Evolutionary conservation across 1,284 basidiomycete species (phyloP), one percentile per base, ranked within the genome.

Genomic region (Pascua guehoae): DNA sequence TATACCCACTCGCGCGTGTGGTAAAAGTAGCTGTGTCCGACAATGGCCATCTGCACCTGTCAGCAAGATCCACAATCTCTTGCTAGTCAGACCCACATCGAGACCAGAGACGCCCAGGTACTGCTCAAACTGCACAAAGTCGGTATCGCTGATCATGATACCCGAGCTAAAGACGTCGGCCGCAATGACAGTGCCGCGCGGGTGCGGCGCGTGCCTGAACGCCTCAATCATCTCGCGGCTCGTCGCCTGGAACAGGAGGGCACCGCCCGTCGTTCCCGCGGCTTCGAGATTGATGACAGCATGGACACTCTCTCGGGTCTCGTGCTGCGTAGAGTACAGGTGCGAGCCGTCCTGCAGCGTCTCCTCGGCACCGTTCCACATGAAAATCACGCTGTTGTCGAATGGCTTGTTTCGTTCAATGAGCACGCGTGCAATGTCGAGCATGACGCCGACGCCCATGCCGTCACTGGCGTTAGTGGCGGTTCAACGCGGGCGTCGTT

Each of bases 101-200:
- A 93, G 77, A 17, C 91, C 91, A 0, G 89, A 87, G 15, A 92
- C 85, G 65, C 88, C 88, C 40, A 96, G 81, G 72, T 98, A 98
- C 62, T 89, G 80, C 68, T 93, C 89, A 64, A 98, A 98, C 69
- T 98, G 94, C 39, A 91, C 85, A 68, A 94, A 95, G 72, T 95
- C 91, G 45, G 91, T 96, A 68, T 96, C 92, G 11, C 89, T 93
- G 47, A 96, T 79, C 51, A 98, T 82, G 56, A 98, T 84, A 0
- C 95, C 95, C 0, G 91, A 95, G 51, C 86, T 86, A 77, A 98
- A 98, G 37, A 98, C 84, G 61, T 98, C 96, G 64, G 91, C 91
- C 11, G 95, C 95, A 45, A 92, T 83, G 56, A 97, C 85, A 0
- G 91, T 94, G 1, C 92, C 96, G 56, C 88, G 90, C 0, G 92